A percentile compares a stretch with the other conserved stretches of the same genome.
Evolutionary conservation across 257 asterid genomes (phyloP).

Genomic region (Solanum tacnaense): DNA sequence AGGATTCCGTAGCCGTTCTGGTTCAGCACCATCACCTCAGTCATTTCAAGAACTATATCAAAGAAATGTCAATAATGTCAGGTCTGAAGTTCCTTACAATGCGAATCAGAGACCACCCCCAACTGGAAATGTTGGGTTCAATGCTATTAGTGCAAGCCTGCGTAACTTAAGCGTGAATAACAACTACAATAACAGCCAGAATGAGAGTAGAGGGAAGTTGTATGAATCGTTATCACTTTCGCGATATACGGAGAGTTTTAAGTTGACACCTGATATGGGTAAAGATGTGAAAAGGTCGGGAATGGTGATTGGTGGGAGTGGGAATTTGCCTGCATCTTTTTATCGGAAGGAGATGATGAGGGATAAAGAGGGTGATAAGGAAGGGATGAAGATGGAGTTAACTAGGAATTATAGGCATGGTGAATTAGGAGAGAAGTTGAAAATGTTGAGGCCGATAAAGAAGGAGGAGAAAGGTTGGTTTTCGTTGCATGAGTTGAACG

Average conservation of each 20-base stretch:
- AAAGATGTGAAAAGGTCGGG: background rate
- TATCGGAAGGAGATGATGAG: constrained; percentile 5
- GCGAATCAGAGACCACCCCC: background rate
- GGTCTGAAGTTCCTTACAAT: background rate
- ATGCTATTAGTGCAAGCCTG: constrained; percentile 12
- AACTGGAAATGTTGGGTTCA: background rate
- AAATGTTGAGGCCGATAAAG: constrained; percentile 44
- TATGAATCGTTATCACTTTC: background rate
- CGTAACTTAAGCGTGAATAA: background rate
- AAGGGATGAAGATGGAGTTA: background rate
- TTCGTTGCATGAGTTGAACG: constrained; percentile 58
- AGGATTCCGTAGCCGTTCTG: constrained; percentile 7
- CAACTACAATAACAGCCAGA: background rate
- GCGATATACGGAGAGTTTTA: background rate
- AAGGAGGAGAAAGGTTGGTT: constrained; percentile 49
- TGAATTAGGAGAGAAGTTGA: constrained; percentile 56
- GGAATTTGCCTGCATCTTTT: background rate
- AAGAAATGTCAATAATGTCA: background rate
- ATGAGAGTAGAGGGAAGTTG: background rate
- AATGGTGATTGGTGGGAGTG: constrained; percentile 1
- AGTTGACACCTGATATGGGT: background rate
- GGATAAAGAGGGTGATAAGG: background rate
- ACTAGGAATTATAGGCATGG: constrained; percentile 2
- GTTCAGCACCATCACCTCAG: background rate
- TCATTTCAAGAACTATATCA: constrained; percentile 29